These are phyloP conservation scores for Saussurea involucrata DNA, from an alignment of 129 eudicot species.

Conservation along the genomic window DNA sequence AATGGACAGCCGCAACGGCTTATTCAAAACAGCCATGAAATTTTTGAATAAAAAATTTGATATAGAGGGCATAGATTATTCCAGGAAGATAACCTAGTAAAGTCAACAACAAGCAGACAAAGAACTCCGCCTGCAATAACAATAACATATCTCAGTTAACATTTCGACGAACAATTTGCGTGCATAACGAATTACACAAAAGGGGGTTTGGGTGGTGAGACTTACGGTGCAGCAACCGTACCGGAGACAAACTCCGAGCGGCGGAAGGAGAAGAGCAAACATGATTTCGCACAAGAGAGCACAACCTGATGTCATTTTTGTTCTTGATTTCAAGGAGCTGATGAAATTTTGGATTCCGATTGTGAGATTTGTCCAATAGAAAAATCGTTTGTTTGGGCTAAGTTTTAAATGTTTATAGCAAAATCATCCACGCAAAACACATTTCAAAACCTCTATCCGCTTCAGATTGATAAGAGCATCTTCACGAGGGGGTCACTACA, in stretches of 20 bases:
- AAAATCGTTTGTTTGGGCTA: not conserved
- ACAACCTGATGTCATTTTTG: constrained; percentile 47
- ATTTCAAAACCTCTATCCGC: too few species aligned
- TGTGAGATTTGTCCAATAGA: not conserved
- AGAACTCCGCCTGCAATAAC: constrained; percentile 51
- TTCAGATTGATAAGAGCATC: too few species aligned
- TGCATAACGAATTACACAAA: not conserved
- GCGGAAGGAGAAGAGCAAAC: constrained; percentile 78
- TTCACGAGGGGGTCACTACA: too few species aligned
- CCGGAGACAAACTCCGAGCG: constrained; percentile 87
- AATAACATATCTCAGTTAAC: constrained; percentile 1
- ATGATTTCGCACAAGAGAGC: constrained; percentile 56
- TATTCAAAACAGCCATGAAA: too few species aligned
- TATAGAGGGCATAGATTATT: constrained; percentile 63
- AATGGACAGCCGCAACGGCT: too few species aligned
- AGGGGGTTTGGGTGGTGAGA: too few species aligned
- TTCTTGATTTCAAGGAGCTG: not conserved
- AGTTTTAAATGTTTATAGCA: not conserved
- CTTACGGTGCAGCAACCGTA: constrained; percentile 92
- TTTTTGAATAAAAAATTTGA: too few species aligned
- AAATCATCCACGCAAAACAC: not conserved
- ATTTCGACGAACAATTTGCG: constrained; percentile 22
- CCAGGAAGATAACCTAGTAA: constrained; percentile 65
- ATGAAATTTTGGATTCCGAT: not conserved
- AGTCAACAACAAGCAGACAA: constrained; percentile 51